Evolutionary conservation across 345 rosid genomes (phyloP).

Genomic region (Brassica napus): DNA sequence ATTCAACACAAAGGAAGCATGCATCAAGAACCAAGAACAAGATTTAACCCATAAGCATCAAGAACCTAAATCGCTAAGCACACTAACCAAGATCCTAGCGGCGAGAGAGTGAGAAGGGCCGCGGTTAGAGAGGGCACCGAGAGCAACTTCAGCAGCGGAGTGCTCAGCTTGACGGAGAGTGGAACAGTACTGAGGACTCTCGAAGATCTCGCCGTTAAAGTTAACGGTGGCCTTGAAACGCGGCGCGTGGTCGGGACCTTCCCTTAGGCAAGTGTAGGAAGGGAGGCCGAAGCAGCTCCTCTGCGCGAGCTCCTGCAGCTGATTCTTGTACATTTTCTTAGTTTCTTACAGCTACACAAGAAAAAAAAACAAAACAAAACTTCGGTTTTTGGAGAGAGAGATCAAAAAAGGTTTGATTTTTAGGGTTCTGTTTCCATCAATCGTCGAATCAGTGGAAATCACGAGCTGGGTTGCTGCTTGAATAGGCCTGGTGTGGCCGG

Average conservation of each 20-base stretch:
- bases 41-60: slow-evolving; percentile 23
- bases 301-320: slow-evolving; percentile 99
- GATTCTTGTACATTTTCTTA: slow-evolving; percentile 87
- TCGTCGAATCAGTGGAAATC: background rate
- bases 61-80: slow-evolving; percentile 10
- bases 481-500: slow-evolving; percentile 30
- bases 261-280: slow-evolving; percentile 86
- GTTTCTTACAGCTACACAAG: background rate
- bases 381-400: slow-evolving; percentile 15
- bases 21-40: slow-evolving; percentile 9
- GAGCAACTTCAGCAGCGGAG: slow-evolving; percentile 99
- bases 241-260: slow-evolving; percentile 99
- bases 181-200: slow-evolving; percentile 90
- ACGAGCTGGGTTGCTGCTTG: slow-evolving; percentile 28
- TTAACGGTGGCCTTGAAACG: slow-evolving; percentile 93
- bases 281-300: slow-evolving; percentile 99
- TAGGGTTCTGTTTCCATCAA: slow-evolving; percentile 2
- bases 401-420: slow-evolving; percentile 15
- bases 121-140: slow-evolving; percentile 83
- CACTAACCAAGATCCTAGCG: slow-evolving; percentile 88
- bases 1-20: background rate
- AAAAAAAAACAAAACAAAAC: too few relatives aligned
- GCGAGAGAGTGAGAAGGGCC: slow-evolving; percentile 98
- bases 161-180: slow-evolving; percentile 99
- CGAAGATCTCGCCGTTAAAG: slow-evolving; percentile 97